Conservation (phyloP, 352 stramenopile species). For the Pythium utonaiense region DNA sequence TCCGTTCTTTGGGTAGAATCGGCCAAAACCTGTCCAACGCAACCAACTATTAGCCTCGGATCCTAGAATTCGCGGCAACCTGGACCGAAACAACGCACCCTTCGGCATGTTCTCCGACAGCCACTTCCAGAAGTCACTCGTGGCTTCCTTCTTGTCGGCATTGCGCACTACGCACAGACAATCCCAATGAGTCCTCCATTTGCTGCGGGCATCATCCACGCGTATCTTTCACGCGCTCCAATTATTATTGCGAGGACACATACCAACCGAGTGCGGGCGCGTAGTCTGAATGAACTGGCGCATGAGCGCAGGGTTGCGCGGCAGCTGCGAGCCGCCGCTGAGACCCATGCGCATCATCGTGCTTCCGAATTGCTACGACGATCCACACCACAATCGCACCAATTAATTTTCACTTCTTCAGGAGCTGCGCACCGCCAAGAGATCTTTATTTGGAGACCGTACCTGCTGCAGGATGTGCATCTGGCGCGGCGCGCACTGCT, state of each 20-base stretch:
- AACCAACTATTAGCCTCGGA: neutral
- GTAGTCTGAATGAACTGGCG: conserved; percentile 53
- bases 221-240: neutral
- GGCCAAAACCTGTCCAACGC: conserved; percentile 50
- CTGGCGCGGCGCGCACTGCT: conserved; percentile 49
- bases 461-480: conserved; percentile 79
- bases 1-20: conserved; percentile 83
- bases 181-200: neutral
- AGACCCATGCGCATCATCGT: conserved; percentile 57
- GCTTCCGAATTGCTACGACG: conserved; percentile 69
- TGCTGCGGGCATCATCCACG: neutral
- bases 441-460: neutral
- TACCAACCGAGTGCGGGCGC: conserved; percentile 53
- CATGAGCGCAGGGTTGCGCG: conserved; percentile 31
- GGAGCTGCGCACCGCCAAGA: neutral
- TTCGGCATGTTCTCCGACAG: conserved; percentile 78
- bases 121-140: conserved; percentile 68
- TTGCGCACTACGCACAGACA: conserved; percentile 36
- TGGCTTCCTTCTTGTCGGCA: conserved; percentile 37
- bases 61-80: neutral
- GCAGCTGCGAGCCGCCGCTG: conserved; percentile 30
- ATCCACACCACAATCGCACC: neutral
- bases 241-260: conserved; percentile 8
- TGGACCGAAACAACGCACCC: conserved; percentile 20
- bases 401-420: neutral